A percentile compares a stretch with the other conserved stretches of the same genome.
phyloP scores from a whole-genome alignment of 768 basidiomycete species.

The Suillus hirtellus region DNA sequence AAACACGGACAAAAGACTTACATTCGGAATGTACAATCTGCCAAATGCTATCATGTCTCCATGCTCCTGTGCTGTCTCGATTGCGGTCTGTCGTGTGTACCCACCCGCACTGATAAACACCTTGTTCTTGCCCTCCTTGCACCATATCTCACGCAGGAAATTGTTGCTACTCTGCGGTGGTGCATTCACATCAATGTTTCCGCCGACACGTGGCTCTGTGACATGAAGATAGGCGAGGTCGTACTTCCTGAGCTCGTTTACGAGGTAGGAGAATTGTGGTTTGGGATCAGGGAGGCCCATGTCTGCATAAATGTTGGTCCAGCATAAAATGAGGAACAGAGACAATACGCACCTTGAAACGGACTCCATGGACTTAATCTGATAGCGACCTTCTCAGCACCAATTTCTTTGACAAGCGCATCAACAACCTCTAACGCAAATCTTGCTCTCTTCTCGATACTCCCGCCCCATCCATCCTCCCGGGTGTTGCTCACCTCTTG shows the following conservation, averaged over 20 bases:
- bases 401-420: conserved; percentile 37
- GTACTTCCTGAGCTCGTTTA: conserved; percentile 23
- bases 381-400: conserved; percentile 43
- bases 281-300: conserved; percentile 37
- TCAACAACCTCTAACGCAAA: conserved; percentile 48
- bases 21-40: conserved; percentile 12
- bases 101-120: conserved; percentile 11
- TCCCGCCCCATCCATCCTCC: conserved; percentile 52
- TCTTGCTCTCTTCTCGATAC: conserved; percentile 46
- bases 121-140: conserved; percentile 5
- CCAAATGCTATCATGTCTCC: conserved; percentile 12
- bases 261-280: conserved; percentile 39
- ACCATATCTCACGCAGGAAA: conserved; percentile 30
- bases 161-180: conserved; percentile 23
- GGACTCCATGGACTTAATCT: conserved; percentile 44
- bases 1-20: not conserved
- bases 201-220: conserved; percentile 32
- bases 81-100: conserved; percentile 5
- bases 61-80: conserved; percentile 6
- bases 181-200: conserved; percentile 7
- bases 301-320: conserved; percentile 23
- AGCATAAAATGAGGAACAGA: not conserved
- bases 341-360: conserved; percentile 31
- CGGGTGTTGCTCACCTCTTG: conserved; percentile 41
- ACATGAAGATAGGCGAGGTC: conserved; percentile 45